These are phyloP conservation scores for Monosporascus cannonballus DNA, from an alignment of 2,329 filamentous ascomycete genomes.

Conservation along the genomic window DNA sequence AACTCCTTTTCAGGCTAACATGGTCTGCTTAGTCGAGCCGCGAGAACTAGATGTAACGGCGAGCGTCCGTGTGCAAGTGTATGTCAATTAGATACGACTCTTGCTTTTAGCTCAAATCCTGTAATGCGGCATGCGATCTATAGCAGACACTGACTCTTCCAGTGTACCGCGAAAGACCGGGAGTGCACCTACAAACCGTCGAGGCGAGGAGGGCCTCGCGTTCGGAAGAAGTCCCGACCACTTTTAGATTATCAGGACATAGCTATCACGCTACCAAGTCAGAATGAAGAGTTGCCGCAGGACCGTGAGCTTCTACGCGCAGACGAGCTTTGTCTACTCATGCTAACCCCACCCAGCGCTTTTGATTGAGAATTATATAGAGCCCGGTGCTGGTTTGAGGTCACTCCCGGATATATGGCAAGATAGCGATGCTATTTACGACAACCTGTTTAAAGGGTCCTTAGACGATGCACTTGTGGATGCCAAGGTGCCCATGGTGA, in stretches of 20 bases:
- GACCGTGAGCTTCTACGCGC: conserved; percentile 21
- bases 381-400: conserved; percentile 41
- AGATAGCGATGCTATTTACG: conserved; percentile 43
- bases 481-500: conserved; percentile 28
- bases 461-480: conserved; percentile 9
- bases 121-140: neutral
- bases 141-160: conserved; percentile 8
- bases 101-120: neutral
- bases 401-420: conserved; percentile 38
- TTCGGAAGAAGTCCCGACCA: conserved; percentile 32
- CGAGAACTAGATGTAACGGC: conserved; percentile 41
- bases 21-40: conserved; percentile 31
- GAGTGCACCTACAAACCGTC: conserved; percentile 39
- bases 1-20: neutral
- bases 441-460: conserved; percentile 32
- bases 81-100: conserved; percentile 12
- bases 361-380: conserved; percentile 33
- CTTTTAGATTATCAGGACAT: conserved; percentile 22
- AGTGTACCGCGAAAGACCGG: conserved; percentile 34
- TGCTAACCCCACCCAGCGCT: conserved; percentile 13
- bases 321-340: neutral
- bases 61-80: conserved; percentile 37
- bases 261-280: conserved; percentile 19
- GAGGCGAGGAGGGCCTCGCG: conserved; percentile 35
- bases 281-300: conserved; percentile 24